A percentile compares a stretch with the other conserved stretches of the same genome.
phyloP scores from a whole-genome alignment of 192 early-diverging fungal genomes.

The Spizellomyces sp. region DNA sequence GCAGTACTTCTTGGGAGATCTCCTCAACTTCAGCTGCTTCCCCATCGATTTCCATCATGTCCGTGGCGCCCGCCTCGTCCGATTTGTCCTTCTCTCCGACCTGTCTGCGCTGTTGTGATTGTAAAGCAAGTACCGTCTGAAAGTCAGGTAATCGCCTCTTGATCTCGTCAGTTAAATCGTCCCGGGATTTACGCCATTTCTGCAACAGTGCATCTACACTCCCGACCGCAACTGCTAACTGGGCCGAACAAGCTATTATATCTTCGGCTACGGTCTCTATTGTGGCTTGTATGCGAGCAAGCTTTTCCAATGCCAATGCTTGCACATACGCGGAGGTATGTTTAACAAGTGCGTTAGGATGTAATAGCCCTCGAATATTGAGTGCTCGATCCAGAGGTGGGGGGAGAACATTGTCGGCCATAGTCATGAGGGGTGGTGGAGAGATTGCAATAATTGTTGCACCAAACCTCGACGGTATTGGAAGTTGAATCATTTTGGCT shows the following conservation, averaged over 20 bases:
- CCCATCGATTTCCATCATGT: conserved; percentile 25
- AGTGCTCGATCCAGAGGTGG: conserved; percentile 51
- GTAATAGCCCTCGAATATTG: conserved; percentile 63
- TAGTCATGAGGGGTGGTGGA: conserved; percentile 59
- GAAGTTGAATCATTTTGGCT: conserved; percentile 67
- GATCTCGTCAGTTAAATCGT: conserved; percentile 53
- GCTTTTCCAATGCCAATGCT: conserved; percentile 62
- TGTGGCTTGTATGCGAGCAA: conserved; percentile 21
- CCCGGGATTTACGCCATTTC: conserved; percentile 19
- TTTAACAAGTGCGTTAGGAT: conserved; percentile 62
- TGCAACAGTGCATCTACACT: conserved; percentile 16
- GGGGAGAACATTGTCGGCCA: conserved; percentile 76
- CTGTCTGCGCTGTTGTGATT: conserved; percentile 17
- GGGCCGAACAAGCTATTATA: not conserved
- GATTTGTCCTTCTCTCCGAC: not conserved
- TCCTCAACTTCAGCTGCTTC: conserved; percentile 45
- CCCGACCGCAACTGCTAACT: conserved; percentile 2
- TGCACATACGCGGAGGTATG: conserved; percentile 65
- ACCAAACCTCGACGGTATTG: conserved; percentile 55
- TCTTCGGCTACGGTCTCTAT: not conserved
- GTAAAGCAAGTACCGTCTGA: conserved; percentile 60
- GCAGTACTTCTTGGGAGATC: conserved; percentile 47
- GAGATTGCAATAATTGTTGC: conserved; percentile 29
- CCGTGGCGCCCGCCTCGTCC: not conserved
- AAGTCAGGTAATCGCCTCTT: conserved; percentile 71